Base-by-base conservation (phyloP, 495 filamentous ascomycete genomes). In the Mycothermus thermophilus region DNA sequence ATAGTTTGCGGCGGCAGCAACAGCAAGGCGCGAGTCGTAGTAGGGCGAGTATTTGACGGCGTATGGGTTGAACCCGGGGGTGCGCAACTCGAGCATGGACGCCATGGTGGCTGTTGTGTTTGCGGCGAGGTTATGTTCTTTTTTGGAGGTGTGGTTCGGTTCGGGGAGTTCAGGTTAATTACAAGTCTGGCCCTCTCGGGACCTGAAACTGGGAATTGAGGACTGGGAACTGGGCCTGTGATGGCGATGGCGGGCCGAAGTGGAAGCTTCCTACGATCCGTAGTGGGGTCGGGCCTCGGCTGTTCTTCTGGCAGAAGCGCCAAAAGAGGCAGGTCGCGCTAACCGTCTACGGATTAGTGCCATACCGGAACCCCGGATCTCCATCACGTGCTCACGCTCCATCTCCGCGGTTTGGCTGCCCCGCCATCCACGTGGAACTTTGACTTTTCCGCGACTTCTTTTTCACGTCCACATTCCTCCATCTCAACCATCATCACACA, bases 11-110 rank as follows among this genome's bases (percentile, higher is more conserved):
- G 83, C 75, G 4, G 82, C 72, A 17, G 81, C 78, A 41, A 92
- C 82, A 30, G 90, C 92, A 16, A 97, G 70, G 22, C 86, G 79
- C 32, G 80, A 86, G 62, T 95, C 88, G 66, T 88, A 90, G 68
- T 94, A 97, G 23, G 90, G 86, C 14, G 88, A 95, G 68, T 94
- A 97, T 59, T 94, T 93, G 48, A 93, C 83, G 44, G 80, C 78
- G 58, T 86, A 92, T 44, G 86, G 88, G 57, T 94, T 90, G 72
- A 75, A 94, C 57, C 87, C 88, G 44, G 82, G 71, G 15, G 90
- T 96, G 44, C 80, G 80, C 61, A 77, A 94, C 58, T 93, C 83
- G 43, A 95, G 77, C 88, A 96, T 94, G 13, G 55, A 56, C 35
- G 58, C 57, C 58, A 62, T 66, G 32, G 20, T 27, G 8, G 24